Evolutionary conservation across 2,329 filamentous ascomycete genomes (phyloP).

Genomic region (Alternaria infectoria): DNA sequence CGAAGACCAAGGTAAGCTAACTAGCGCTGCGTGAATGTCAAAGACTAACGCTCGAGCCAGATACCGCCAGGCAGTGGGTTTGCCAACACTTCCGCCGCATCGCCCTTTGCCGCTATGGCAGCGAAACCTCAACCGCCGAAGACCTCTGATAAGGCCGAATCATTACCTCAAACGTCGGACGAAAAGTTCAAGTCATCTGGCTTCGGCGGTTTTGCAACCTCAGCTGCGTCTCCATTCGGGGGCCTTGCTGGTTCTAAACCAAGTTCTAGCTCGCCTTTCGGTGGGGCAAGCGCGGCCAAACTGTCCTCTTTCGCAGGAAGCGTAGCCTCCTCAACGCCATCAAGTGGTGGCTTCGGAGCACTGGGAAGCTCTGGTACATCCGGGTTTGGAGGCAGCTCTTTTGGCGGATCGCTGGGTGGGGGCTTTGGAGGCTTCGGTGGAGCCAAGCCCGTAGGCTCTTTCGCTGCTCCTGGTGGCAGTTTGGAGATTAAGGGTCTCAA

Average conservation of each 20-base stretch:
- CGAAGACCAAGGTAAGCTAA: conserved; percentile 31
- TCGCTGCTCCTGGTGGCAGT: conserved; percentile 67
- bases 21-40: not conserved
- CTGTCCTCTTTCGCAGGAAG: conserved; percentile 36
- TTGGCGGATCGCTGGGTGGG: conserved; percentile 51
- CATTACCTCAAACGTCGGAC: conserved; percentile 48
- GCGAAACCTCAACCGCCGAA: conserved; percentile 42
- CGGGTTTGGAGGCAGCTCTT: conserved; percentile 45
- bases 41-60: conserved; percentile 23
- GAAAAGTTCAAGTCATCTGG: conserved; percentile 60
- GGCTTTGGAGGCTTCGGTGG: conserved; percentile 37
- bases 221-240: conserved; percentile 47
- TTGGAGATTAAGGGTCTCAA: conserved; percentile 54
- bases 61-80: conserved; percentile 52
- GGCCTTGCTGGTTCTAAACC: conserved; percentile 23
- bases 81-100: conserved; percentile 53
- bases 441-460: conserved; percentile 63
- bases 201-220: conserved; percentile 52
- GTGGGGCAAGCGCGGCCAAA: conserved; percentile 32
- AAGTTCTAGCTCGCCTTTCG: conserved; percentile 47
- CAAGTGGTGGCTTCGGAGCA: conserved; percentile 41
- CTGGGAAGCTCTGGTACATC: conserved; percentile 42
- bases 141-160: conserved; percentile 20
- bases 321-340: conserved; percentile 19
- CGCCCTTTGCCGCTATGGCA: conserved; percentile 56